phyloP scores from a whole-genome alignment of 1,284 basidiomycete species.

The Apiotrichum laibachii region DNA sequence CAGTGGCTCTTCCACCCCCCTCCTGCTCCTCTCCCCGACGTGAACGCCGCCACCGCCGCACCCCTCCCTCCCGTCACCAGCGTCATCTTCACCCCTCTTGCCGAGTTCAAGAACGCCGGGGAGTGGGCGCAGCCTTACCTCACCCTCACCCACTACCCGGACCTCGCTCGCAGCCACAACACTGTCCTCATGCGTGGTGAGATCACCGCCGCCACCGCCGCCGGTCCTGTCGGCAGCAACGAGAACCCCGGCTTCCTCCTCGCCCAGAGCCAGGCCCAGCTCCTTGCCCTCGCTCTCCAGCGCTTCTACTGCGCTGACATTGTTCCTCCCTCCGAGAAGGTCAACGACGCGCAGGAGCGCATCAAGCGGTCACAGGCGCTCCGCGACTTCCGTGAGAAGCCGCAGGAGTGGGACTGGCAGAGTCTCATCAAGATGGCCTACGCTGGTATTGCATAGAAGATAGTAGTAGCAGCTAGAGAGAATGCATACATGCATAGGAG shows the following conservation, averaged over 20 bases:
- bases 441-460: slow-evolving; percentile 32
- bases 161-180: slow-evolving; percentile 74
- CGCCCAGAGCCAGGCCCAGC: slow-evolving; percentile 73
- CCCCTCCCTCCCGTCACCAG: slow-evolving; percentile 53
- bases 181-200: slow-evolving; percentile 88
- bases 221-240: slow-evolving; percentile 27
- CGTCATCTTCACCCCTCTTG: slow-evolving; percentile 86
- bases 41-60: slow-evolving; percentile 29
- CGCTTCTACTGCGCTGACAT: slow-evolving; percentile 63
- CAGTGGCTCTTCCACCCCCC: slow-evolving; percentile 77
- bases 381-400: slow-evolving; percentile 44
- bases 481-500: neutral
- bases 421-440: slow-evolving; percentile 47
- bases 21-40: slow-evolving; percentile 50
- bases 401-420: slow-evolving; percentile 50
- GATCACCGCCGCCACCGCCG: slow-evolving; percentile 62
- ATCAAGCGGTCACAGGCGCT: slow-evolving; percentile 37
- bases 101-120: slow-evolving; percentile 86
- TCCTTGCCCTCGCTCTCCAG: slow-evolving; percentile 73
- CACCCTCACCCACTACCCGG: slow-evolving; percentile 88
- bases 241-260: slow-evolving; percentile 59
- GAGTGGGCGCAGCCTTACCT: slow-evolving; percentile 89
- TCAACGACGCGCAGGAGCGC: slow-evolving; percentile 34
- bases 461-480: neutral
- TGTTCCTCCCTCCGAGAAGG: slow-evolving; percentile 26